Conservation (phyloP, 768 basidiomycete species). For the Dentipellis sp. region DNA sequence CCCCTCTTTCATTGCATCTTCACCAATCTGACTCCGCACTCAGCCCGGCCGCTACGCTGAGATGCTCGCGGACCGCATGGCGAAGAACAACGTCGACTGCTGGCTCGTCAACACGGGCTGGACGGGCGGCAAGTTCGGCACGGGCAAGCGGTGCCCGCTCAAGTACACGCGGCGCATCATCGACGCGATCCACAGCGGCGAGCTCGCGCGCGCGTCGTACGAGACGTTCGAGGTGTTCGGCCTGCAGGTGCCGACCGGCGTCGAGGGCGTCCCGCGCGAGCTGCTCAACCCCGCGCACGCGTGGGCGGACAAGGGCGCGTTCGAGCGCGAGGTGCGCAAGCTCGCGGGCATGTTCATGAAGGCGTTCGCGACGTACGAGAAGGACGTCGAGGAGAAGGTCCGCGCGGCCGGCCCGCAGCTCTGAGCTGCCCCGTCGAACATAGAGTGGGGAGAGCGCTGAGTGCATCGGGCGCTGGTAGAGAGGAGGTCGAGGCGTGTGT, state of each 20-base stretch:
- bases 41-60: constrained; percentile 89
- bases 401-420: constrained; percentile 66
- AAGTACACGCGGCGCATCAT: constrained; percentile 94
- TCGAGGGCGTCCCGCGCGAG: constrained; percentile 86
- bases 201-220: constrained; percentile 79
- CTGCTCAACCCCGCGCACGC: constrained; percentile 82
- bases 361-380: constrained; percentile 89
- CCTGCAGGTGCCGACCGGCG: constrained; percentile 70
- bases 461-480: neutral
- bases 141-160: constrained; percentile 92
- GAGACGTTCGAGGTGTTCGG: constrained; percentile 80
- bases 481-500: no score
- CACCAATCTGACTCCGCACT: neutral
- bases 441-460: neutral
- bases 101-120: constrained; percentile 99
- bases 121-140: constrained; percentile 90
- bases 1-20: neutral
- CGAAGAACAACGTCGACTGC: constrained; percentile 80
- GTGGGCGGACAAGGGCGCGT: constrained; percentile 86
- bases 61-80: constrained; percentile 96
- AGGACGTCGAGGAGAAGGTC: constrained; percentile 74
- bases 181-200: constrained; percentile 93
- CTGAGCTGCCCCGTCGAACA: constrained; percentile 3
- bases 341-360: constrained; percentile 90
- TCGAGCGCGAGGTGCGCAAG: constrained; percentile 81